Percentiles rank a stretch among this genome's conserved stretches.
Conservation (phyloP, 257 asterid species). For the Nicotiana tomentosiformis region DNA sequence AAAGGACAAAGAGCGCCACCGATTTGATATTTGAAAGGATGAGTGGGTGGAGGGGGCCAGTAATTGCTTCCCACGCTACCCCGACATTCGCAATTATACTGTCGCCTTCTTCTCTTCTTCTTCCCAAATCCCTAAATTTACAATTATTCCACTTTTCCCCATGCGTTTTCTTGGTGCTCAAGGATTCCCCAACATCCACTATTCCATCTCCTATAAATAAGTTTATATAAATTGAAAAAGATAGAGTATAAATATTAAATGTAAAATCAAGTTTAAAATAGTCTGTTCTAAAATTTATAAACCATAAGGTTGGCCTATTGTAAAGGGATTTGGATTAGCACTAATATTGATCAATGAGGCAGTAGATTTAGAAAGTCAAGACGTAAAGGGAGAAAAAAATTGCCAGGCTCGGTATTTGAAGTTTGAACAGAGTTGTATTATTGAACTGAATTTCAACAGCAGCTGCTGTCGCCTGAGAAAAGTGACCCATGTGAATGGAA, state of each 20-base stretch:
- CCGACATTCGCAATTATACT: slow-evolving; percentile 31
- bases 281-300: too few relatives aligned
- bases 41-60: slow-evolving; percentile 11
- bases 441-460: too few relatives aligned
- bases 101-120: slow-evolving; percentile 14
- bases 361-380: too few relatives aligned
- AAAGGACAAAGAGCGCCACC: neutral
- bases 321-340: too few relatives aligned
- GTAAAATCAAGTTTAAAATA: too few relatives aligned
- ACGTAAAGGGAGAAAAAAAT: too few relatives aligned
- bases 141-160: neutral
- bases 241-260: too few relatives aligned
- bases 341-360: too few relatives aligned
- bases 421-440: too few relatives aligned
- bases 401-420: too few relatives aligned
- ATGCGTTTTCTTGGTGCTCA: neutral
- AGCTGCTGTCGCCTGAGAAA: neutral
- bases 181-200: neutral
- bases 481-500: neutral
- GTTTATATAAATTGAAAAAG: too few relatives aligned
- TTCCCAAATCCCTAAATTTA: slow-evolving; percentile 20
- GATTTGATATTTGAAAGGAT: neutral
- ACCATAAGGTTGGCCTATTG: too few relatives aligned
- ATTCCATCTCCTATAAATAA: neutral
- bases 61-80: slow-evolving; percentile 37